phyloP scores from a whole-genome alignment of 2,329 filamentous ascomycete genomes.

The Trichothecium sympodiale region DNA sequence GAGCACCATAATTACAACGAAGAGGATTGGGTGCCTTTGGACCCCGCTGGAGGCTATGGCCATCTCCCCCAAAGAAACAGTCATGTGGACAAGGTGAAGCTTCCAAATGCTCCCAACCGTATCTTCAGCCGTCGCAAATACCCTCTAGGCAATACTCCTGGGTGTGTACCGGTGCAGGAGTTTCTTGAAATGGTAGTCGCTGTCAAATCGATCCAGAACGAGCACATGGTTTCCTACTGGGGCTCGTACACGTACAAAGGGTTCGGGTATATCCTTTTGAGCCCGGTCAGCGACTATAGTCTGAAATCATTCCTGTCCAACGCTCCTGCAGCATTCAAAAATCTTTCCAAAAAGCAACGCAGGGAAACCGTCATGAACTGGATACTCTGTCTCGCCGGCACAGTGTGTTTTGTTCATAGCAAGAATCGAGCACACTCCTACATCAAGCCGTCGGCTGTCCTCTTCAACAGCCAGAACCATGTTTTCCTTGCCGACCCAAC shows the following conservation, averaged over 20 bases:
- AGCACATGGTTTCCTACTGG: conserved; percentile 61
- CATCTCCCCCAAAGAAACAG: conserved; percentile 20
- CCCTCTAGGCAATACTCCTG: conserved; percentile 31
- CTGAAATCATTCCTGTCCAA: conserved; percentile 57
- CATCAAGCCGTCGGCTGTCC: conserved; percentile 60
- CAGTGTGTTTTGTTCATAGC: conserved; percentile 55
- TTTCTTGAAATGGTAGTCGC: conserved; percentile 51
- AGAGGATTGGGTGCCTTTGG: conserved; percentile 58
- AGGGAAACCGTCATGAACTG: conserved; percentile 56
- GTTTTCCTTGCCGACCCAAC: conserved; percentile 58
- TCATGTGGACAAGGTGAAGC: conserved; percentile 46
- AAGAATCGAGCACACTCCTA: conserved; percentile 53
- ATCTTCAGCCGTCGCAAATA: conserved; percentile 46
- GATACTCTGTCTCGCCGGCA: conserved; percentile 63
- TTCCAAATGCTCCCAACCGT: conserved; percentile 49
- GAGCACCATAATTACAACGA: conserved; percentile 53
- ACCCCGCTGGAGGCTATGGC: conserved; percentile 48
- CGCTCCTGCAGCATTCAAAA: conserved; percentile 50
- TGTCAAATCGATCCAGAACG: conserved; percentile 49
- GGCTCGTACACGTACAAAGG: conserved; percentile 58
- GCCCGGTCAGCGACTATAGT: conserved; percentile 54
- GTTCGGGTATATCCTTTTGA: conserved; percentile 53
- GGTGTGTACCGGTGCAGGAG: conserved; percentile 35
- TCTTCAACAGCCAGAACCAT: conserved; percentile 53
- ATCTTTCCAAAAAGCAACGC: conserved; percentile 47